Base-by-base conservation (phyloP, 148 eudicot species). In the Mesembryanthemum crystallinum region DNA sequence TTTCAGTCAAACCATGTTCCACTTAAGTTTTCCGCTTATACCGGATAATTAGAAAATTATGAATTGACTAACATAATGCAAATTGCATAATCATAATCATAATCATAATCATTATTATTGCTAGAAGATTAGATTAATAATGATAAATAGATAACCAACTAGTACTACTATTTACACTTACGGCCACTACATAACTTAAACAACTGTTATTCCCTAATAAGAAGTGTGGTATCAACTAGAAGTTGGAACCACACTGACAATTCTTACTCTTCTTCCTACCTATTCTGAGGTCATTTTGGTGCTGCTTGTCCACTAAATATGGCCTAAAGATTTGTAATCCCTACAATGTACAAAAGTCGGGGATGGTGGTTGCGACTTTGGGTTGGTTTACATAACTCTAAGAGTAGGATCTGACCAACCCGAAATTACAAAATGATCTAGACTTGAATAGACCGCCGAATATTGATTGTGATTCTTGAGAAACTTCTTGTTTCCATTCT, bases 381-480 rank as follows among this genome's bases (percentile, higher is more conserved):
- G 20, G 3, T 10, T 69, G 18, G 2, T 33, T 29, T 28, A 32
- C 39, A 0, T 30, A 54, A 10, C 3, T 45, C 76, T 75, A 93
- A 66, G 93, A 84, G 85, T 91, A 87, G 18, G 98, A 94, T 69
- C 92, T 84, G 77, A 92, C 86, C 84, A 92, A 79, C 24, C 98
- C 94, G 72, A 94, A 89, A 73, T 91, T 91, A 43, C 86, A 84
- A 69, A 94, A 91, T 4, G 98, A 94, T 83, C 88, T 82, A n/a
- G 97, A 90, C 84, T 90, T 94, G 73, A 94, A 94, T 21, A 94
- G 91, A 45, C 93, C 90, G 11, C 98, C 87, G 51, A 94, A 94
- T 23, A 94, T 74, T n/a, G 93, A 87, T 33, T 92, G 93, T 14
- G 93, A 88, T 74, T 90, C 93, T 82, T 91, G 91, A 0, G 85